Evolutionary conservation across 305 asterid species (phyloP), one percentile per base, ranked within the genome.

Genomic region (Rubia occidens): DNA sequence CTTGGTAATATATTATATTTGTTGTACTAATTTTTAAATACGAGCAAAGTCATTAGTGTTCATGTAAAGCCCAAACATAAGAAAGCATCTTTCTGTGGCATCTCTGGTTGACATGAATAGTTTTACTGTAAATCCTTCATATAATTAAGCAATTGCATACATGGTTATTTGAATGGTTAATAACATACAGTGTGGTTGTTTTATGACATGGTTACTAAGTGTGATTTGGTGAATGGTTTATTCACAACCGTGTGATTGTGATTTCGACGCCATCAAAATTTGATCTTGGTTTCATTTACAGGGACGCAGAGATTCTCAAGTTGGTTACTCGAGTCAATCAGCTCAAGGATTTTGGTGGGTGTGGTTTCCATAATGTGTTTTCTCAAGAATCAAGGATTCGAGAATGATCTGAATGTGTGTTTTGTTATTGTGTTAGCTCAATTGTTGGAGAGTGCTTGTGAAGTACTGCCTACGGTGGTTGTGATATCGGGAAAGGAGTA

Each of bases 291-390:
- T 37, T 56, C 56, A 51, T 35, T 49, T 64, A 17, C 71, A 94
- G 99, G 84, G 99, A 95, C 80, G 97, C 89, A 45, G 92, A 91
- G 60, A 79, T 77, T 60, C 82, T 95, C 78, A 91, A 83, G 83
- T 84, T 95, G n/a, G 96, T 91, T 47, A 81, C 94, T 73, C 91
- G 96, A 75, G 97, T 91, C 73, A 85, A 81, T 78, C 96, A 91
- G 78, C 84, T 95, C 81, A 91, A 88, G 86, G 97, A 95, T 77
- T 83, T 95, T 82, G 92, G 99, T 95, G 63, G 77, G 85, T 77
- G 44, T 58, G 29, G 54, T 66, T 61, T 69, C 64, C 35, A 0
- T 56, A 7, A 21, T 56, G 35, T 29, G 61, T 68, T 35, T 18
- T 51, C 29, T 11, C 66, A 51, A 17, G 18, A 14, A 32, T 32